These are phyloP conservation scores for Prillingera fragicola DNA, from an alignment of 1,284 basidiomycete species.

Conservation along the genomic window DNA sequence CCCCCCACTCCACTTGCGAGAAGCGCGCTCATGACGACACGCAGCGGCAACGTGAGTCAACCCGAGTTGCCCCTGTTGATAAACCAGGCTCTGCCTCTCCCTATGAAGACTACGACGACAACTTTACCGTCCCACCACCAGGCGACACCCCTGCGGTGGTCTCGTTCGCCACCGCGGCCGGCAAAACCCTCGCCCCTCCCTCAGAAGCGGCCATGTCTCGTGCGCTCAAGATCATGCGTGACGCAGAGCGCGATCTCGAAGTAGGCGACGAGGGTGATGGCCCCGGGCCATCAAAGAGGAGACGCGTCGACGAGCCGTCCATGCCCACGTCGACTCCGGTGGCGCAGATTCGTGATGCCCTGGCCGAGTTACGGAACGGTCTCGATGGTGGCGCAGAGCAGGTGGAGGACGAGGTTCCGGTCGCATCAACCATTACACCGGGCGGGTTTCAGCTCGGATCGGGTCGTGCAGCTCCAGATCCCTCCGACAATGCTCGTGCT, in stretches of 20 bases:
- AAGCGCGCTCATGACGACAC: not conserved
- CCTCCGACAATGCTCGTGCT: conserved; percentile 1
- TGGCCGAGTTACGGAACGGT: no score
- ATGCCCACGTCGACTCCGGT: no score
- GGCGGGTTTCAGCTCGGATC: conserved; percentile 14
- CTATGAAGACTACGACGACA: conserved; percentile 5
- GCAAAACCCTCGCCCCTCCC: conserved; percentile 24
- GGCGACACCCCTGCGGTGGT: conserved; percentile 16
- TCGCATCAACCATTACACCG: no score
- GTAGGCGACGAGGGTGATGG: conserved; percentile 17
- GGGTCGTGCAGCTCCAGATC: conserved; percentile 2
- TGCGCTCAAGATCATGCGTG: conserved; percentile 25
- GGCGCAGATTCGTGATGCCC: no score
- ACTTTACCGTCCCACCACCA: conserved; percentile 4
- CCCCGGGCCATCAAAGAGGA: no score
- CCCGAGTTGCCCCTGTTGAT: not conserved
- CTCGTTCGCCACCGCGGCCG: conserved; percentile 31
- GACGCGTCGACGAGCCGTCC: no score
- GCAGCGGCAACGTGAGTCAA: not conserved
- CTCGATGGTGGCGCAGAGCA: no score
- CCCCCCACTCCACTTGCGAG: no score
- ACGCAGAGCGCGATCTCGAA: conserved; percentile 11
- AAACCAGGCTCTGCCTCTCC: not conserved
- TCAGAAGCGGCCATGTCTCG: conserved; percentile 24
- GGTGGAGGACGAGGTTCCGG: no score